Percentiles rank a stretch among this genome's conserved stretches.
These are phyloP conservation scores for Artomyces pyxidatus DNA, from an alignment of 768 basidiomycete species.

Conservation along the genomic window DNA sequence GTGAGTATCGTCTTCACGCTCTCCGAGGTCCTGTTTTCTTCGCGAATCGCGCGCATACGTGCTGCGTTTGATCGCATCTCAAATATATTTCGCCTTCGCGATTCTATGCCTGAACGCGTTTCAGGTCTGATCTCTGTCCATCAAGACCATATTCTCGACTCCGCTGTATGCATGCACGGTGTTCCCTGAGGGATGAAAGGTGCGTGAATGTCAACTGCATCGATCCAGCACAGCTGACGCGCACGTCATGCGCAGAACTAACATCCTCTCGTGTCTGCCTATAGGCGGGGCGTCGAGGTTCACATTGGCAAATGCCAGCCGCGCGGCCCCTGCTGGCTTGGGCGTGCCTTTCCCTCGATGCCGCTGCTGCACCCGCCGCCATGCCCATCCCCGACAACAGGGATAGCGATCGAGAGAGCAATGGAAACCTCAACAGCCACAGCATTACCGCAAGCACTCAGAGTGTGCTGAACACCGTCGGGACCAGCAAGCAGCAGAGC, in stretches of 20 bases:
- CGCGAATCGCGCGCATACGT: background rate
- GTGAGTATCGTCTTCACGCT: constrained; percentile 38
- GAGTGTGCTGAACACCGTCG: constrained; percentile 8
- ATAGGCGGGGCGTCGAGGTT: constrained; percentile 95
- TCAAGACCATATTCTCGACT: constrained; percentile 81
- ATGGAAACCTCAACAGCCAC: constrained; percentile 10
- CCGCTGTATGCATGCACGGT: constrained; percentile 93
- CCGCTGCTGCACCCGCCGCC: background rate
- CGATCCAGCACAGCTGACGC: constrained; percentile 1
- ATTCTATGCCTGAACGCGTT: background rate
- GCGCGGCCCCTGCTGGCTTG: constrained; percentile 15
- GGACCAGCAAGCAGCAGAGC: constrained; percentile 1
- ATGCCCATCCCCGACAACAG: constrained; percentile 10
- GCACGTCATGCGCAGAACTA: constrained; percentile 58
- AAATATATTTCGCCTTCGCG: background rate
- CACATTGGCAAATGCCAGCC: constrained; percentile 82
- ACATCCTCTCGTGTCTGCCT: constrained; percentile 80
- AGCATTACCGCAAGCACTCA: constrained; percentile 10
- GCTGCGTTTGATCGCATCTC: background rate
- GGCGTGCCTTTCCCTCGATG: constrained; percentile 7
- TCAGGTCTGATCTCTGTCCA: constrained; percentile 76
- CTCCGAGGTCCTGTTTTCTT: background rate
- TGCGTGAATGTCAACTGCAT: constrained; percentile 24
- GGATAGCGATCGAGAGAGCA: constrained; percentile 13
- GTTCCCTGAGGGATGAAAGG: constrained; percentile 95